Conservation (phyloP, 2,329 filamentous ascomycete genomes). For the Bipolaris bicolor region DNA sequence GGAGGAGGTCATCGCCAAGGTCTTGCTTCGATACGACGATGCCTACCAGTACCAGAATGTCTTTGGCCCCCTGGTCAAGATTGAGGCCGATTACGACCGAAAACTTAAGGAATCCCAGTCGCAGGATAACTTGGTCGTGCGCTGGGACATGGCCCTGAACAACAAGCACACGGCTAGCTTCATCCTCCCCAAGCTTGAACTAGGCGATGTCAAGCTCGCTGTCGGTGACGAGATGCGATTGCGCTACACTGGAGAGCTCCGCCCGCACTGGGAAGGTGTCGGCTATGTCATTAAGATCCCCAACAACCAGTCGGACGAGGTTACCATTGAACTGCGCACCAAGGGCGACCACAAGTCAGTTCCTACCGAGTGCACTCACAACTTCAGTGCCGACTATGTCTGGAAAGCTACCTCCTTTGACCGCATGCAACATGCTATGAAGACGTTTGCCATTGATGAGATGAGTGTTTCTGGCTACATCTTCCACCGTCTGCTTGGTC, state of each 20-base stretch:
- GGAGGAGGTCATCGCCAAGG: slow-evolving; percentile 93
- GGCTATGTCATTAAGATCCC: slow-evolving; percentile 99
- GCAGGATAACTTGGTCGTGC: slow-evolving; percentile 91
- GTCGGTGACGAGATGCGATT: slow-evolving; percentile 98
- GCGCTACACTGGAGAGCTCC: slow-evolving; percentile 93
- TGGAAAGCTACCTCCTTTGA: slow-evolving; percentile 99
- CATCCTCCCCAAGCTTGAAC: slow-evolving; percentile 93
- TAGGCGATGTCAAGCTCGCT: slow-evolving; percentile 95
- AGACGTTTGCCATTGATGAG: slow-evolving; percentile 96
- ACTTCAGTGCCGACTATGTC: slow-evolving; percentile 98
- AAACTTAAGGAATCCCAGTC: slow-evolving; percentile 98
- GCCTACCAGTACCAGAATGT: slow-evolving; percentile 99
- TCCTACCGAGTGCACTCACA: slow-evolving; percentile 93
- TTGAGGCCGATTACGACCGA: slow-evolving; percentile 98
- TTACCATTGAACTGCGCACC: slow-evolving; percentile 90
- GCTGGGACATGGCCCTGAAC: slow-evolving; percentile 94
- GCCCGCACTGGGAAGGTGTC: slow-evolving; percentile 92
- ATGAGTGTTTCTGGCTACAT: slow-evolving; percentile 99
- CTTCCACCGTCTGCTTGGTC: slow-evolving; percentile 93
- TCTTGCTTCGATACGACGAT: slow-evolving; percentile 92
- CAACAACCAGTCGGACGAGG: slow-evolving; percentile 98
- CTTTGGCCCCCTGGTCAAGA: slow-evolving; percentile 96
- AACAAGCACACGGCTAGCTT: slow-evolving; percentile 98
- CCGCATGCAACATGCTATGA: slow-evolving; percentile 99
- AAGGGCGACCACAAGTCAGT: slow-evolving; percentile 96